Evolutionary conservation across 2,329 filamentous ascomycete genomes (phyloP), one percentile per base, ranked within the genome.

Genomic region (Trichoderma semiorbis): DNA sequence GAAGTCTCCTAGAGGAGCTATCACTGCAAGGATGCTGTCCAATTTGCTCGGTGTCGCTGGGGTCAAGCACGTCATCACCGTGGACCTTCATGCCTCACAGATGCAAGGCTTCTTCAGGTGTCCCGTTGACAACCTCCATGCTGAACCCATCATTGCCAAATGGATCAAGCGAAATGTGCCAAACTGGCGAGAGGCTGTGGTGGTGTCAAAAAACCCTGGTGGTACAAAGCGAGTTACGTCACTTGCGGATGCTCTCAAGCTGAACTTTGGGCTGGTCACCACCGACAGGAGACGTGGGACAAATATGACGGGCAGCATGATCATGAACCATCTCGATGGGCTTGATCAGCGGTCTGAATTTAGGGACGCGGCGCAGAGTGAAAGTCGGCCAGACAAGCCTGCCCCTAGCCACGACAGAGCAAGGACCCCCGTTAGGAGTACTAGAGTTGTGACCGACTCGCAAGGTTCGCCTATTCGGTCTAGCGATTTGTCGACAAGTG

Each of bases 91-190:
- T 84, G 93, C 93, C 68, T 94, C 93, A n/a, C 96, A 98, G 84
- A 98, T 98, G 94, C 96, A 99, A 84, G 96, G 96, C 72, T 99
- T 99, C 85, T 99, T 99, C 87, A 93, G 93, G 79, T 97, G 95
- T 77, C 96, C 96, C 0, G 95, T 99, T 73, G 96, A 99, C 83
- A 98, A 99, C 79, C 90, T 99, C 68, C 94, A 97, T 77, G 96
- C 96, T 66, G 96, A 99, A 81, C 95, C 96, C 18, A 88, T 98
- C 74, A 94, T 99, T 78, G 94, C 95, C 69, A 92, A 94, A 77
- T 99, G 96, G 96, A 97, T 99, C 78, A 91, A 92, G 73, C 90
- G 92, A 80, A 96, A 98, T 79, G 92, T 99, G 50, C 86, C 89
- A 16, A 90, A 92, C 75, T 99, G 96, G 96, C 90, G 87, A 74